phyloP scores from a whole-genome alignment of 192 early-diverging fungal genomes.

The Paraglomus occultum region DNA sequence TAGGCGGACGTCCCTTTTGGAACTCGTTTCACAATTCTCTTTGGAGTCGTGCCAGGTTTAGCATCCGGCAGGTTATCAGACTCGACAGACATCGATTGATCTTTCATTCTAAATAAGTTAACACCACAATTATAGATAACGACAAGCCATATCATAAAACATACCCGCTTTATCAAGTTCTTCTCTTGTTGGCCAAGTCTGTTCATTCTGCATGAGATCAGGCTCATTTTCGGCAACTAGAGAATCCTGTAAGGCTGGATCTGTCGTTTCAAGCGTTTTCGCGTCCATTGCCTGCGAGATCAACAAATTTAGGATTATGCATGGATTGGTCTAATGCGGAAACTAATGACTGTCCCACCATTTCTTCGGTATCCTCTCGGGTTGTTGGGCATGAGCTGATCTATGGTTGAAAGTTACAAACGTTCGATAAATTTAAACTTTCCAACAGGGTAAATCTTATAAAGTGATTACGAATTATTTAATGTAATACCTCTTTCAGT shows the following conservation, averaged over 20 bases:
- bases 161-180: constrained; percentile 81
- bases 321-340: neutral
- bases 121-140: neutral
- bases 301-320: neutral
- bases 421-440: too few relatives aligned
- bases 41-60: constrained; percentile 28
- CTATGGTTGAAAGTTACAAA: too few relatives aligned
- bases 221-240: constrained; percentile 85
- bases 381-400: too few relatives aligned
- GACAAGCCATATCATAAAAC: constrained; percentile 1
- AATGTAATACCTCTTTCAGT: constrained; percentile 56
- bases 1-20: constrained; percentile 96
- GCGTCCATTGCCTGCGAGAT: constrained; percentile 33
- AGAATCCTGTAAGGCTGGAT: constrained; percentile 67
- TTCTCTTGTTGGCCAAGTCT: constrained; percentile 98
- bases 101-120: constrained; percentile 19
- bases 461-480: constrained; percentile 45
- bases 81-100: constrained; percentile 40
- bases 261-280: constrained; percentile 64
- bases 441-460: neutral
- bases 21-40: constrained; percentile 65
- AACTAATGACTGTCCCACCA: neutral
- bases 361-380: too few relatives aligned
- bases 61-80: constrained; percentile 36
- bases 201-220: constrained; percentile 88